A percentile compares a stretch with the other conserved stretches of the same genome.
phyloP scores from a whole-genome alignment of 2,329 filamentous ascomycete species.

The Aspergillus chevalieri region DNA sequence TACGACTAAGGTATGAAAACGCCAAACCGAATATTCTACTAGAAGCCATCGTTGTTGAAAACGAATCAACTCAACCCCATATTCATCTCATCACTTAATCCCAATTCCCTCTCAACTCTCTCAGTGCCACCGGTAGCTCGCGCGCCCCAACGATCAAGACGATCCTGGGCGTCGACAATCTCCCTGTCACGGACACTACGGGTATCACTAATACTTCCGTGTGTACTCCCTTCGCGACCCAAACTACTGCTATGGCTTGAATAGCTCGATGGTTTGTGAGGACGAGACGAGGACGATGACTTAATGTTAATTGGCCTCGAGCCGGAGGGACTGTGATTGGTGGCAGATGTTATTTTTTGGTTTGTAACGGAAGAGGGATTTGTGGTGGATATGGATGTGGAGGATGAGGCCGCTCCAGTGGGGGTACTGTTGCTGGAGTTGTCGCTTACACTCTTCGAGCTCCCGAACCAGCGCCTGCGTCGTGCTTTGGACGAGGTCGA shows the following conservation, averaged over 20 bases:
- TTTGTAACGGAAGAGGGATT: constrained; percentile 17
- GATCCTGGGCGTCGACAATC: constrained; percentile 38
- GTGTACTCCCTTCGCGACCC: constrained; percentile 14
- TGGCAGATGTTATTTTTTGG: constrained; percentile 17
- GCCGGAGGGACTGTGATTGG: constrained; percentile 12
- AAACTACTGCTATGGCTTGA: constrained; percentile 14
- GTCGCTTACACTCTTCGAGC: constrained; percentile 25
- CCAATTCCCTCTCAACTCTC: constrained; percentile 55
- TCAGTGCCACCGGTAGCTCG: constrained; percentile 51
- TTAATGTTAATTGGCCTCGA: constrained; percentile 28
- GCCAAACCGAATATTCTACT: background rate
- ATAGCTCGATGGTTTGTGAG: constrained; percentile 20
- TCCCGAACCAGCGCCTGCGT: constrained; percentile 35
- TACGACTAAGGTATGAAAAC: background rate
- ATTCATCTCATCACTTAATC: constrained; percentile 73
- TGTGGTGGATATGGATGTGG: constrained; percentile 10
- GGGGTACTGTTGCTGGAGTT: constrained; percentile 13
- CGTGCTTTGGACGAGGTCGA: constrained; percentile 25
- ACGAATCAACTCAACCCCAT: constrained; percentile 67
- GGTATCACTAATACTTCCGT: constrained; percentile 27
- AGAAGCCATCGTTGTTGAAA: background rate
- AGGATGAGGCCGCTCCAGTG: constrained; percentile 3
- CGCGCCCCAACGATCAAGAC: constrained; percentile 48
- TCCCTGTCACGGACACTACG: constrained; percentile 33
- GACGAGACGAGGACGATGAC: constrained; percentile 2